Evolutionary conservation across 495 filamentous ascomycete species (phyloP), one percentile per base, ranked within the genome.

Genomic region (Letharia lupina): DNA sequence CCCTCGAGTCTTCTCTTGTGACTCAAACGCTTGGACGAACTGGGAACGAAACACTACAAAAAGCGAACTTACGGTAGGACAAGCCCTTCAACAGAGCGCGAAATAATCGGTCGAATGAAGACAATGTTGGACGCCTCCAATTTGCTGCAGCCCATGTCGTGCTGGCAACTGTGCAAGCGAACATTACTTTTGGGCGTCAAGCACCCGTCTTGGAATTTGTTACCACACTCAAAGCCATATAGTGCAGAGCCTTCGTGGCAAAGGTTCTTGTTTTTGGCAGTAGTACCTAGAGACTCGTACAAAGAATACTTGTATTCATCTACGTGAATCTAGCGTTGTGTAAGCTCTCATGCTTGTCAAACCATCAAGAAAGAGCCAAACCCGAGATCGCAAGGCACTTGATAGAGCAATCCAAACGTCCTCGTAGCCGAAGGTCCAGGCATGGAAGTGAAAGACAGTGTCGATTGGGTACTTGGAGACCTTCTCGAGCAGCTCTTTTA

Each of bases 361-460:
- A 39, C 0, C 9, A 10, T 47, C n/a, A 13, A 41, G 41, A 33
- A 18, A 40, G n/a, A 8, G 39, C 61, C 66, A 28, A 77, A 89
- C 90, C 75, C 83, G 84, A 3, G 85, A 85, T 33, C 83, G 74
- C 4, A 97, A 77, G 13, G 84, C 82, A 16, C 86, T 83, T 2
- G 91, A 86, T 16, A 98, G 76, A 5, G 91, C 89, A 64, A 91
- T 79, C 92, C 92, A 97, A 0, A 96, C 91, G 64, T 96, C 90
- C 73, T 96, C 91, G 60, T 91, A 90, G 37, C 93, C 93, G 73
- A 94, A 95, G 2, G 93, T 98, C 93, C 93, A 97, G 4, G 92
- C 84, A 60, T 91, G 82, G 60, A 98, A 83, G 74, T 96, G 89
- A 70, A 97, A 96, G 8, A 86, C 76, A 0, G 91, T 95, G 33